Base-by-base conservation (phyloP, 2,329 filamentous ascomycete genomes). In the Cyphellophora attinorum region DNA sequence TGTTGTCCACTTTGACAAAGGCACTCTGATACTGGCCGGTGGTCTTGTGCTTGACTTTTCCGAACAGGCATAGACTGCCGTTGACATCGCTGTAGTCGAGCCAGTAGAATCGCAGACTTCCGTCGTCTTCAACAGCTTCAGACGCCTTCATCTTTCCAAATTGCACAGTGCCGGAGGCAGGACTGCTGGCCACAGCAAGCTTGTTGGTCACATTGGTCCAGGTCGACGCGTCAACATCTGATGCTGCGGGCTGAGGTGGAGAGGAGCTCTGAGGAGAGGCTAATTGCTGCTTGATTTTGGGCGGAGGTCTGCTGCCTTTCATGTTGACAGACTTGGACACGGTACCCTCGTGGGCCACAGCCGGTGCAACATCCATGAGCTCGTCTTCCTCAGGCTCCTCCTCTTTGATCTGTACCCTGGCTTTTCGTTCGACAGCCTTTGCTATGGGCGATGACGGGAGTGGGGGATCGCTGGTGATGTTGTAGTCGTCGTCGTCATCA, bases 1-100 rank as follows among this genome's bases (percentile, higher is more conserved):
- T 83, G 48, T 95, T 95, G 65, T 98, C 88, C 13, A 98, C 68
- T 58, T 96, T 96, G 57, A 95, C 74, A 51, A 98, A 96, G 51
- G 86, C 93, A 60, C 91, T 98, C 40, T 86, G 81, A 54, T 84
- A 88, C 28, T 68, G 67, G 33, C 74, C 78, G 2, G 76, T 84
- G 50, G 78, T 81, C 58, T 88, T 94, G 63, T 95, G 86, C 50
- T 86, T 77, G 15, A 95, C 89, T 55, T 98, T 98, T 44, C 91
- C 91, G 53, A 98, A 96, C 8, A 98, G 71, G 56, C 86, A 96
- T 6, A 98, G 66, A 48, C 79, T 91, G 39, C 89, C 89, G 51
- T 88, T 86, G 54, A 94, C 68, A 55, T 98, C 91, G 1, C 81
- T 85, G 53, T 94, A 98, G 59, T 98, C 91, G 5, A 84, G 81